Base-by-base conservation (phyloP, 2,329 filamentous ascomycete genomes). In the Colletotrichum kahawae region DNA sequence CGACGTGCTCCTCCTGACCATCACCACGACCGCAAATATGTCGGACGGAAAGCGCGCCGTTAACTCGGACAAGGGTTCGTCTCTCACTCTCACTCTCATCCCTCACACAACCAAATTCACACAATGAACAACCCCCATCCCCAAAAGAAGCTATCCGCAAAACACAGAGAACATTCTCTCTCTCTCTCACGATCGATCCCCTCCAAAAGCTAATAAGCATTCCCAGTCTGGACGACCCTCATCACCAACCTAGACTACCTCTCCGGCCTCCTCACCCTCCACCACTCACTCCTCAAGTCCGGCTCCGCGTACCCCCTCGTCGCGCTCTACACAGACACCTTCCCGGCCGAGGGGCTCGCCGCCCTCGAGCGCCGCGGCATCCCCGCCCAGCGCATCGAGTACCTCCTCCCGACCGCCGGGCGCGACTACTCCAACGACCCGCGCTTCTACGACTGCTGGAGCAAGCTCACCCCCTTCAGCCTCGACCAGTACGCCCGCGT, bases 381-480 rank as follows among this genome's bases (percentile, higher is more conserved):
- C 78, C 88, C 92, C 33, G 90, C 90, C 74, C 92, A 94, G 83
- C 90, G 88, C 79, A 92, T 97, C 79, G 90, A 92, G 64, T 94
- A 94, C 83, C 89, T 98, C 51, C 87, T 94, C 13, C 95, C 95
- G 2, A 89, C 89, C 4, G 84, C 88, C 38, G 92, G 92, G 76
- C 86, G 85, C 77, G 92, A 94, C 85, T 97, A 92, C 86, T 90
- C 87, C 80, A 90, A 94, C 76, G 95, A 98, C 83, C 92, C 93
- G 65, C 93, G 95, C 79, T 98, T 98, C 88, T 93, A 95, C 85
- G 95, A 97, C 84, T 95, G 93, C 88, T 98, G 95, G 95, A 94
- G 90, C 84, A 98, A 98, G 85, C 90, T 98, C 33, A 91, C 93
- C 18, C 92, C 94, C 7, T 98, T 97, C 83, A 92, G 91, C 27